A percentile compares a stretch with the other conserved stretches of the same genome.
Evolutionary conservation across 768 basidiomycete genomes (phyloP).

Genomic region (Suillus brevipes): DNA sequence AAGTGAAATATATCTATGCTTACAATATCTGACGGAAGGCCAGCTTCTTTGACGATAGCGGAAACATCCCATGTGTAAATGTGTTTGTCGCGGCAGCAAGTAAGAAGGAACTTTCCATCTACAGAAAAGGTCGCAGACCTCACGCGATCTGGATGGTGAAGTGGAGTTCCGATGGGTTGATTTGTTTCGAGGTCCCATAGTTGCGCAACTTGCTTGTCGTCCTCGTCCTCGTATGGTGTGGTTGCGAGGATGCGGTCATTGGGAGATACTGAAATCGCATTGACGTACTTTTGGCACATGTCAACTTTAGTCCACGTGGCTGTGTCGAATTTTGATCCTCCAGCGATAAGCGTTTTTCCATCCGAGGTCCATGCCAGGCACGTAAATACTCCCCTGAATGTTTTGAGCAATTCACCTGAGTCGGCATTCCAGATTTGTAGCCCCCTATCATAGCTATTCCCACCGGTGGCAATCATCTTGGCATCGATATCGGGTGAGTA

Average conservation of each 20-base stretch:
- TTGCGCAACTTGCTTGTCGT: too few relatives aligned
- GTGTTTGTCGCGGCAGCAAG: not conserved
- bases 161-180: not conserved
- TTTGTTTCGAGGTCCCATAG: not conserved
- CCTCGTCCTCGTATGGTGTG: not conserved
- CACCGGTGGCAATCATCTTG: not conserved
- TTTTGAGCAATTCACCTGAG: not conserved
- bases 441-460: too few relatives aligned
- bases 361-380: not conserved
- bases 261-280: not conserved
- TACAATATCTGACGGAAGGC: not conserved
- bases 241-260: not conserved
- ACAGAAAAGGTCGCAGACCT: not conserved
- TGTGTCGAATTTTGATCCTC: not conserved
- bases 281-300: not conserved
- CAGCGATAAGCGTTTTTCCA: not conserved
- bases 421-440: not conserved
- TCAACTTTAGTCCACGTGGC: not conserved
- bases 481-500: not conserved
- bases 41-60: not conserved
- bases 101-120: not conserved
- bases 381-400: not conserved
- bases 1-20: too few relatives aligned
- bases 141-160: not conserved
- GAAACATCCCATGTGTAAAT: not conserved